Evolutionary conservation across 1,284 basidiomycete species (phyloP), one percentile per base, ranked within the genome.

Genomic region (Leccinum fuscescens): DNA sequence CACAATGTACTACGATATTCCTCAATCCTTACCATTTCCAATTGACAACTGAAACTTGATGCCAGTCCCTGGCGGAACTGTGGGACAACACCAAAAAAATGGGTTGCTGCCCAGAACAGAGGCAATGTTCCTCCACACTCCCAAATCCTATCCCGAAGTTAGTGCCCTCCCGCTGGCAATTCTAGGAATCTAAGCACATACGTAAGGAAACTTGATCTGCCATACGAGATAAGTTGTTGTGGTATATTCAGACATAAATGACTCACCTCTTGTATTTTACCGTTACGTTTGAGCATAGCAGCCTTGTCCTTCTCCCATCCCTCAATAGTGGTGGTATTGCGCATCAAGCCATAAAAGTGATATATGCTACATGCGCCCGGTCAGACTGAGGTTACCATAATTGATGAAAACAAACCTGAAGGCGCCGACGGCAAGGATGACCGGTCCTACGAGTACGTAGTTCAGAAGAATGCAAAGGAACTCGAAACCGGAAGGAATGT

Each of bases 221-320:
- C 44, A 17, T 8, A 57, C 37, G 22, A 46, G 12, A 55, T 73
- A 15, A 61, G 54, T 31, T 14, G 46, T 44, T 9, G 56, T 2
- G 57, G 3, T 11, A 50, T 6, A 35, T 52, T 42, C 35, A 53
- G n/a, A 58, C 37, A 48, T 14, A 49, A 49, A 49, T 48, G 29
- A 69, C 80, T 27, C 64, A 91, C 90, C 76, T 94, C 91, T 56
- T 82, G 84, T 63, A 98, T 90, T 75, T 91, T 92, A 1, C 96
- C 96, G 61, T 90, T 79, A 12, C 92, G 84, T 51, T 94, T 86
- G 66, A 98, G 82, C 0, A 87, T 92, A 4, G 93, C 89, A 0
- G 89, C 93, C 73, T 92, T 94, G 71, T 99, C 95, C 77, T 98
- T 98, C 74, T 99, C 97, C 93, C 94, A 97, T 1, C 92, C 88